phyloP scores from a whole-genome alignment of 108 stramenopile genomes.

The Pseudonitzschia multistriata region DNA sequence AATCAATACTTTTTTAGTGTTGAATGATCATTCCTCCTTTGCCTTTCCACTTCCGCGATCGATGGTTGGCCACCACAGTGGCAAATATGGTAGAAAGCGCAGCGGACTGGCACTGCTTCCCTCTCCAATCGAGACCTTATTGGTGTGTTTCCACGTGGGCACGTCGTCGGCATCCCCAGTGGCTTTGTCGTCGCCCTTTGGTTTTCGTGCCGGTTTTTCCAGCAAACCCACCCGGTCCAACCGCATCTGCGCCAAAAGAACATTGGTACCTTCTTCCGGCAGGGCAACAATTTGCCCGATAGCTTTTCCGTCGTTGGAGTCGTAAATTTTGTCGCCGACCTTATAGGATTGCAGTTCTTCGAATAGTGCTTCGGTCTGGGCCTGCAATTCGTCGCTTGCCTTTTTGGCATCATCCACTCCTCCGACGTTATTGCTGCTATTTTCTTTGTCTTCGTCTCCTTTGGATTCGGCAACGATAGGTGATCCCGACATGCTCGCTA shows the following conservation, averaged over 20 bases:
- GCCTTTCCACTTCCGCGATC: conserved; percentile 74
- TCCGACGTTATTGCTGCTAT: conserved; percentile 6
- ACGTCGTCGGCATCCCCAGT: background rate
- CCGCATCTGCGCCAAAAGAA: conserved; percentile 80
- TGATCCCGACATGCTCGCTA: conserved; percentile 71
- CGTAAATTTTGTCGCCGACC: conserved; percentile 65
- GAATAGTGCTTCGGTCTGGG: conserved; percentile 41
- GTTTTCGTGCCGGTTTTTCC: conserved; percentile 7
- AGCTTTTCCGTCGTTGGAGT: conserved; percentile 75
- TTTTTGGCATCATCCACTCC: background rate
- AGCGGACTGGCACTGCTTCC: conserved; percentile 35
- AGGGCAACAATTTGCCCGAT: conserved; percentile 76
- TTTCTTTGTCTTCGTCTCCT: conserved; percentile 18
- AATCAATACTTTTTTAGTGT: background rate
- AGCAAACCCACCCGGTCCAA: conserved; percentile 72
- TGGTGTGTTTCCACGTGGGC: conserved; percentile 56
- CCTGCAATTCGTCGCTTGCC: conserved; percentile 34
- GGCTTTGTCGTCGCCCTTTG: background rate
- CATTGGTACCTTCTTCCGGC: conserved; percentile 74
- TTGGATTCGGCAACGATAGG: conserved; percentile 27
- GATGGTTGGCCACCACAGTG: conserved; percentile 86
- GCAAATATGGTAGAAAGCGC: conserved; percentile 80
- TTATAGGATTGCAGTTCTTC: conserved; percentile 39
- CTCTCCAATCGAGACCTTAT: conserved; percentile 73
- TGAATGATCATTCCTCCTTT: conserved; percentile 27